Base-by-base conservation (phyloP, 106 monocot genomes). In the Amphibolis antarctica region DNA sequence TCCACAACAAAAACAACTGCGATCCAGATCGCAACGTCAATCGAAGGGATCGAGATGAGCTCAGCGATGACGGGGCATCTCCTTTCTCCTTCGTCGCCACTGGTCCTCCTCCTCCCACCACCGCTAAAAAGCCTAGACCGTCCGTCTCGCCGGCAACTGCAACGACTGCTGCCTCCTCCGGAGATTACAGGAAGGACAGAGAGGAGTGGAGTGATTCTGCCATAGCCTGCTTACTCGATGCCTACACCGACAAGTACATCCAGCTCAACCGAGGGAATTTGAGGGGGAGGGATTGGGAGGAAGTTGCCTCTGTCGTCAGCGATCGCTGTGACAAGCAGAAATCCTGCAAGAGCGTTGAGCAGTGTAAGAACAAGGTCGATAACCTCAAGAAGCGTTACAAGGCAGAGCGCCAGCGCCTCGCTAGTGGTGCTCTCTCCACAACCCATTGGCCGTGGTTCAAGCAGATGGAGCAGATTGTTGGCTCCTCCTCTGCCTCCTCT, bases 151-250 rank as follows among this genome's bases (percentile, higher is more conserved):
- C 66, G 18, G 28, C 31, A 53, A 42, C 55, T 9, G 43, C 54
- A 36, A 55, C 76, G 19, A 28, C 20, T 11, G 20, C 59, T 66
- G 71, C 80, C 19, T 69, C 63, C 26, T 71, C 83, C 0, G 76
- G 76, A 26, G 92, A 94, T 28, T 98, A 87, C 76, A 71, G 91
- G 21, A 98, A 98, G 80, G 98, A 98, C 65, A 63, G 98, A 21
- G 98, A 98, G 76, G 98, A 98, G 67, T 98, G 98, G 98, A 98
- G 90, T 65, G 98, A 99, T 66, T 76, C 83, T 10, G 98, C 87
- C 27, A 99, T 99, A 13, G 80, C 75, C 10, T 83, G 80, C 76
- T 74, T 99, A 18, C 81, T 99, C 12, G 98, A 99, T 36, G 82
- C 87, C 1, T 99, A 91, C 69, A 85, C 98, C 22, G 90, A 99